Evolutionary conservation across 805 yeast genomes (phyloP).

Genomic region (Candida golubevii): DNA sequence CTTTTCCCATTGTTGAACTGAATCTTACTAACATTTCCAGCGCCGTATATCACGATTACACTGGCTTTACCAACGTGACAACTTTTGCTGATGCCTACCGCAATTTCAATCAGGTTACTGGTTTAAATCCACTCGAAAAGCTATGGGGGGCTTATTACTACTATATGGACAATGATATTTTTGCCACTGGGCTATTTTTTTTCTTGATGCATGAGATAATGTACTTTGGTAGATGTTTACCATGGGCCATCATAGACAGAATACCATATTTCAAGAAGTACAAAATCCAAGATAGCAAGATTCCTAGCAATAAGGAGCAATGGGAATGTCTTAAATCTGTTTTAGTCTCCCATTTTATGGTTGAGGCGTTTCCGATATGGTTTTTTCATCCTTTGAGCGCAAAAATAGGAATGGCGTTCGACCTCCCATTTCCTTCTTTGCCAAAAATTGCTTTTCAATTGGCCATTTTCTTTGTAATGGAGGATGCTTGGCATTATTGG

Average conservation of each 20-base stretch:
- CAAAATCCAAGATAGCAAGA: constrained; percentile 84
- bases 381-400: constrained; percentile 91
- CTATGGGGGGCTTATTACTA: constrained; percentile 89
- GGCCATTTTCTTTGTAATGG: constrained; percentile 72
- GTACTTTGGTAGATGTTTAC: constrained; percentile 89
- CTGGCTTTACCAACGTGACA: constrained; percentile 29
- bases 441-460: constrained; percentile 61
- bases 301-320: constrained; percentile 79
- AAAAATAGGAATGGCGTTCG: constrained; percentile 67
- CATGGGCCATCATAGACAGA: constrained; percentile 86
- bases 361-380: constrained; percentile 96
- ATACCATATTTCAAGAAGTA: constrained; percentile 81
- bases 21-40: constrained; percentile 17
- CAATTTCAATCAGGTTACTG: constrained; percentile 26
- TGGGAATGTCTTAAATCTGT: constrained; percentile 90
- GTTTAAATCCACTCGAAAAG: constrained; percentile 49
- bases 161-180: constrained; percentile 78
- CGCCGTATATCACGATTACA: constrained; percentile 33
- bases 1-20: too few species aligned
- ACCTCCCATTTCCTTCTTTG: constrained; percentile 80
- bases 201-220: constrained; percentile 79
- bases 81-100: constrained; percentile 25
- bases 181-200: constrained; percentile 88
- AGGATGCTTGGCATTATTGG: constrained; percentile 97
- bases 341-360: constrained; percentile 78